Conservation (phyloP, 139 green algal species). For the Closterium sp. region DNA sequence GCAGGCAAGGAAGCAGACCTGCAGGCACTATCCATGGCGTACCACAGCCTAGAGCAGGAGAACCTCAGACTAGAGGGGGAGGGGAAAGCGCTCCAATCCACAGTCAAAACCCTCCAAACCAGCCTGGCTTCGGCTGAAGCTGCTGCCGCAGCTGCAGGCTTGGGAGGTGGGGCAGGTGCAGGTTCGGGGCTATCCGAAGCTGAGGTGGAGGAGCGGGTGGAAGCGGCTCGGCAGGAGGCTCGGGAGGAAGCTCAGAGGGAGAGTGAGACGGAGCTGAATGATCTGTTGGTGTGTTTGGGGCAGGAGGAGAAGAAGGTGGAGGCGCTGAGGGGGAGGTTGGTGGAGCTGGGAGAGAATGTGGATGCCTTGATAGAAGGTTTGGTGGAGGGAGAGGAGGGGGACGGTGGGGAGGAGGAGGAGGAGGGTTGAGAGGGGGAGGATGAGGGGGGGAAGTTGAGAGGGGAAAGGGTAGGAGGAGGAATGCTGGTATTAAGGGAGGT, state of each 20-base stretch:
- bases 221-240: slow-evolving; percentile 45
- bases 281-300: slow-evolving; percentile 84
- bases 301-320: slow-evolving; percentile 62
- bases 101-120: too few relatives aligned
- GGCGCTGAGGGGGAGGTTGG: slow-evolving; percentile 56
- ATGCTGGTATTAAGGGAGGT: not conserved
- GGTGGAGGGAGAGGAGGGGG: slow-evolving; percentile 41
- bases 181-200: too few relatives aligned
- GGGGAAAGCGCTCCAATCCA: too few relatives aligned
- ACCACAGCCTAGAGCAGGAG: slow-evolving; percentile 72
- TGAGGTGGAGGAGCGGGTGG: not conserved
- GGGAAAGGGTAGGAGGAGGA: not conserved
- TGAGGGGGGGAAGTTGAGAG: slow-evolving; percentile 24
- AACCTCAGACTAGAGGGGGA: slow-evolving; percentile 48
- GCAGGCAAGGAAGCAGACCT: slow-evolving; percentile 41
- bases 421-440: slow-evolving; percentile 8
- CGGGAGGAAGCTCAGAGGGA: slow-evolving; percentile 56
- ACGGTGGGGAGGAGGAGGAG: slow-evolving; percentile 40
- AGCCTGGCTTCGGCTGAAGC: too few relatives aligned
- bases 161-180: too few relatives aligned
- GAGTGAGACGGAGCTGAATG: slow-evolving; percentile 69
- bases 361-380: slow-evolving; percentile 57
- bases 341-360: slow-evolving; percentile 65
- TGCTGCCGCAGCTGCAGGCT: too few relatives aligned
- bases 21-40: slow-evolving; percentile 65